Evolutionary conservation across 2,329 filamentous ascomycete genomes (phyloP).

Genomic region (Ceratocystiopsis sp.): DNA sequence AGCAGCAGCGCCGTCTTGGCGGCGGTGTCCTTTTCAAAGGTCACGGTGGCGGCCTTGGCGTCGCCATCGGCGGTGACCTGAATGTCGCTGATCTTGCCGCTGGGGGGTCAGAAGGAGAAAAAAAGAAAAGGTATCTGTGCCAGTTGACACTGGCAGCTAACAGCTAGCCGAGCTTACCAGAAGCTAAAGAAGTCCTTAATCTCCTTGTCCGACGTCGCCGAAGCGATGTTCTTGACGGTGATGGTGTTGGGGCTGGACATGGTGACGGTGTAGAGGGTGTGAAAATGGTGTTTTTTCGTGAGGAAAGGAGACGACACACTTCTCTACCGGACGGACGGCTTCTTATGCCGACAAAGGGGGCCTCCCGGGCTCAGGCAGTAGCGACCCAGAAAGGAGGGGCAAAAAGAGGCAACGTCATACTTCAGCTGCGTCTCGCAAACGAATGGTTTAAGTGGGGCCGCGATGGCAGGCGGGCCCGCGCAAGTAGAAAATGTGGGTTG

Average conservation of each 20-base stretch:
- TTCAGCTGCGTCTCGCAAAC: too few species aligned
- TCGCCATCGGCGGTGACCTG: conserved; percentile 54
- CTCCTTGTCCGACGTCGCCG: conserved; percentile 71
- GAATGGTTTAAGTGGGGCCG: too few species aligned
- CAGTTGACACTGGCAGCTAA: too few species aligned
- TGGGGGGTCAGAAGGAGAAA: conserved; percentile 18
- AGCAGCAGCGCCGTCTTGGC: conserved; percentile 93
- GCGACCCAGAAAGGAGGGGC: too few species aligned
- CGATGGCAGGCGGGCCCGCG: too few species aligned
- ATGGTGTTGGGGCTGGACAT: conserved; percentile 11
- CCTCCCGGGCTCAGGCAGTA: too few species aligned
- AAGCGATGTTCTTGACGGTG: conserved; percentile 76
- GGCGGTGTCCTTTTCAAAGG: conserved; percentile 91
- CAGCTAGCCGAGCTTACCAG: conserved; percentile 33
- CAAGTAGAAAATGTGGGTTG: too few species aligned
- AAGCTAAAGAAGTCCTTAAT: conserved; percentile 97
- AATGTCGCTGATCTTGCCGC: conserved; percentile 80
- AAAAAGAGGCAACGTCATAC: too few species aligned
- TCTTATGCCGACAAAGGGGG: not conserved
- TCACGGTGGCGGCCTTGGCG: conserved; percentile 74
- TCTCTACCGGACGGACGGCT: too few species aligned
- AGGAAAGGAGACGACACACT: not conserved
- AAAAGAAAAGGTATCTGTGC: conserved; percentile 12
- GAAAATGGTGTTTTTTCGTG: not conserved
- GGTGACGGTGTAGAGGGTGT: not conserved